Conservation (phyloP, 208 protist genomes). For the Wallacemonas rigidus region DNA sequence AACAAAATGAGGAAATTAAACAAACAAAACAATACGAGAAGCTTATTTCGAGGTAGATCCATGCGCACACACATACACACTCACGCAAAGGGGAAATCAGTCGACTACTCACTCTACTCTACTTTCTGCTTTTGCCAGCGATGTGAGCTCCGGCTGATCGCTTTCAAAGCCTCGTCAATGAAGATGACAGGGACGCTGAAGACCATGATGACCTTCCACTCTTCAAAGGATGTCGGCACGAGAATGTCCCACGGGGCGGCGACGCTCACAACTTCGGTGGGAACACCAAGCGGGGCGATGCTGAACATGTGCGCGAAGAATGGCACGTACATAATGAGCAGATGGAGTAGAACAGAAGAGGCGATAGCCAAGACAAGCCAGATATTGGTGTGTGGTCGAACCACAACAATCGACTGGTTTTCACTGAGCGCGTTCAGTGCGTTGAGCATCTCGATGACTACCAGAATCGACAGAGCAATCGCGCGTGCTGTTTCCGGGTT, state of each 20-base stretch:
- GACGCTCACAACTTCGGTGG: constrained; percentile 37
- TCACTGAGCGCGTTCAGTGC: constrained; percentile 95
- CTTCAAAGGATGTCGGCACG: constrained; percentile 65
- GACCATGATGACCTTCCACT: constrained; percentile 91
- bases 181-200: constrained; percentile 93
- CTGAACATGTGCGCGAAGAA: constrained; percentile 87
- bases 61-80: no score
- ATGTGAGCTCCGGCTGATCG: constrained; percentile 36
- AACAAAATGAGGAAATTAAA: no score
- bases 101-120: not conserved
- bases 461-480: constrained; percentile 93
- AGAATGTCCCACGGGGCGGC: constrained; percentile 73
- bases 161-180: constrained; percentile 94
- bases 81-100: no score
- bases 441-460: constrained; percentile 96
- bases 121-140: not conserved
- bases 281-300: constrained; percentile 80
- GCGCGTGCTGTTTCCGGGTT: constrained; percentile 78
- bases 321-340: constrained; percentile 93
- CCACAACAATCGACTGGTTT: constrained; percentile 83
- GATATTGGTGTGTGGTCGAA: constrained; percentile 71
- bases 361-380: constrained; percentile 85
- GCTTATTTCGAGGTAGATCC: no score
- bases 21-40: no score
- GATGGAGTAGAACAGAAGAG: constrained; percentile 84